Percentiles rank a stretch among this genome's conserved stretches.
phyloP scores from a whole-genome alignment of 805 yeast genomes.

The Hanseniaspora nectarophila region DNA sequence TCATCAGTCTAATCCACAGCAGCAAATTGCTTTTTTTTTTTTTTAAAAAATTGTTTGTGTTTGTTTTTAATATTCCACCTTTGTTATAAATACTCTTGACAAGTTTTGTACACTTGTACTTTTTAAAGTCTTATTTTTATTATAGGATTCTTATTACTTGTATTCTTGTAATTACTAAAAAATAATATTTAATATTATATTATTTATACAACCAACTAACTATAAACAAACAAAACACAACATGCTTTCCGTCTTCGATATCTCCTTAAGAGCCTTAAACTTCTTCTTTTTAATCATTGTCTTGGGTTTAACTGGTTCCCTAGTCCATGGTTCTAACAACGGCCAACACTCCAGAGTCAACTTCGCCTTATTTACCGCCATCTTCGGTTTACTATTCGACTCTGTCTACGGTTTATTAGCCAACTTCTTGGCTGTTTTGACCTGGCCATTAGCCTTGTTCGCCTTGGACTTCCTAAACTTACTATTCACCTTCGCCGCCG shows the following conservation, averaged over 20 bases:
- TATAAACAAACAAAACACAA: conserved; percentile 4
- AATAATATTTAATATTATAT: not conserved
- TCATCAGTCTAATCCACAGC: no score
- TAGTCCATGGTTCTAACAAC: conserved; percentile 54
- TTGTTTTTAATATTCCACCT: no score
- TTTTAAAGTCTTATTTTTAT: no score
- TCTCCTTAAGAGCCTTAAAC: conserved; percentile 60
- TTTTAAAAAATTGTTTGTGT: no score
- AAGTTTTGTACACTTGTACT: no score
- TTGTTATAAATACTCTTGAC: no score
- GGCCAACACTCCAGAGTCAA: conserved; percentile 52
- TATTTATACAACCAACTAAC: not conserved
- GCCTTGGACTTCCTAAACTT: conserved; percentile 73
- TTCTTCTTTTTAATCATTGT: conserved; percentile 64
- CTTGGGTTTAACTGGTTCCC: conserved; percentile 82
- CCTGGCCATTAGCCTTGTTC: conserved; percentile 75
- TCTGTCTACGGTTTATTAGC: conserved; percentile 70
- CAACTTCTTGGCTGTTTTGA: conserved; percentile 61
- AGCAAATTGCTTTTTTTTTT: no score
- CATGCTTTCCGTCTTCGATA: conserved; percentile 63
- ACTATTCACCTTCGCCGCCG: conserved; percentile 89
- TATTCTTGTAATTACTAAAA: no score
- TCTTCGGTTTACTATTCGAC: conserved; percentile 73
- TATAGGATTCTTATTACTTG: no score
- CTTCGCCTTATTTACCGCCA: conserved; percentile 76